Evolutionary conservation across 441 rosid genomes (phyloP), one percentile per base, ranked within the genome.

Genomic region (Viola pubescens): DNA sequence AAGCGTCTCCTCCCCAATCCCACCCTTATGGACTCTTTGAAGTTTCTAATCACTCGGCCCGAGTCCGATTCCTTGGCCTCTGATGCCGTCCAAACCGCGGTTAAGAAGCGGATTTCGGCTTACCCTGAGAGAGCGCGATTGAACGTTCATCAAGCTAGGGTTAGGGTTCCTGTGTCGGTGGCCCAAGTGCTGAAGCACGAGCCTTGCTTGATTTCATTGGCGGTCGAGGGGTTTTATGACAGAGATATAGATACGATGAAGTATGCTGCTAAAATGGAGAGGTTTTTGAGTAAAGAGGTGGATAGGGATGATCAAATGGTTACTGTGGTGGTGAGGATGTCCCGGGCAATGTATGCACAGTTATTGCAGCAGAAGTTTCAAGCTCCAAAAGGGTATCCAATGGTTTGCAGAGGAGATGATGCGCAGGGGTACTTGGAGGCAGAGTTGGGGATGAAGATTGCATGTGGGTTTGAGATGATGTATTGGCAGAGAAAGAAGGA

Each of bases 261-360:
- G 73, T 72, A 78, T 42, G 98, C 94, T 0, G 83, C 88, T 12
- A 79, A 78, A 71, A 91, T 91, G 97, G 94, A 79, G 63, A 84
- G 74, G 80, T 89, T 91, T 63, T 37, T 82, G 26, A 87, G 85
- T 51, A 78, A 68, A 58, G 88, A 85, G 53, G 77, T 67, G 58
- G 75, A 85, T 48, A 78, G 67, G 59, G 75, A 60, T 39, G 82
- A 79, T 50, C 87, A 85, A 75, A 44, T 85, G 45, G 95, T 87
- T 38, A 52, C 66, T 10, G 72, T 78, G 10, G 63, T 57, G 12
- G 76, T 83, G 4, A 75, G 65, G 66, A 81, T 91, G 87, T 81
- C 98, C 1, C 82, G 97, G 65, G 91, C 94, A 0, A 91, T 89
- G 98, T 89, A 89, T 26, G 97, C 82, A 3, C 97, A 87, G 77